Evolutionary conservation across 768 basidiomycete genomes (phyloP), one percentile per base, ranked within the genome.

Genomic region (Tubosaeta sp.): DNA sequence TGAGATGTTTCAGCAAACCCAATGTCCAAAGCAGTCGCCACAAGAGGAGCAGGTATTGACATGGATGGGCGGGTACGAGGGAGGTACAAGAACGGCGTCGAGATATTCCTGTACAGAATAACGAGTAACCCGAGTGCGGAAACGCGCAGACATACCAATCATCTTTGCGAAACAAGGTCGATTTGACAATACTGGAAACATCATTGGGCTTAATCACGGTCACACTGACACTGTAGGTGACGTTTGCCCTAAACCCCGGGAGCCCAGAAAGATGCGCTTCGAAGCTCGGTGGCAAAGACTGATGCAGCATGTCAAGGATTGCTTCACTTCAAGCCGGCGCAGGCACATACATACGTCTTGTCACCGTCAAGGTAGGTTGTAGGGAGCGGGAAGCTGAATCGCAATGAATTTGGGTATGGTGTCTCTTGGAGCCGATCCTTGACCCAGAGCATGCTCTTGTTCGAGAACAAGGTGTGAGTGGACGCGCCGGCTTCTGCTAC

Each of bases 281-380:
- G 55, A 82, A 84, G 12, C 81, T 86, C 1, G 88, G 88, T 19
- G 88, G 88, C 22, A 91, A 72, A 41, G 81, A 74, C 87, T 89
- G 42, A 25, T 13, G 26, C 46, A 47, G 5, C 29, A 53, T 48
- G 34, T 59, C 22, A 53, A 45, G 46, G 9, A 25, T 34, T 5
- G 50, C 25, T 42, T 31, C 33, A n/a, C 11, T 9, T 58, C 42
- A 41, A 46, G 42, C 42, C 43, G 33, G 27, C 14, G 56, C 43
- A 17, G 38, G 10, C 45, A 74, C 81, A 59, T 55, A 88, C 87
- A 72, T 84, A 87, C 6, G 72, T 78, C 46, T 74, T 76, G 22
- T 73, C 77, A 27, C 81, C 78, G 47, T 80, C 75, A 1, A 69
- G 63, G 64, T 87, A 88, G 0, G 77, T 79, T 4, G 73, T 67